Conservation (phyloP, 176 grass and related monocot species). For the Oryza brachyantha region DNA sequence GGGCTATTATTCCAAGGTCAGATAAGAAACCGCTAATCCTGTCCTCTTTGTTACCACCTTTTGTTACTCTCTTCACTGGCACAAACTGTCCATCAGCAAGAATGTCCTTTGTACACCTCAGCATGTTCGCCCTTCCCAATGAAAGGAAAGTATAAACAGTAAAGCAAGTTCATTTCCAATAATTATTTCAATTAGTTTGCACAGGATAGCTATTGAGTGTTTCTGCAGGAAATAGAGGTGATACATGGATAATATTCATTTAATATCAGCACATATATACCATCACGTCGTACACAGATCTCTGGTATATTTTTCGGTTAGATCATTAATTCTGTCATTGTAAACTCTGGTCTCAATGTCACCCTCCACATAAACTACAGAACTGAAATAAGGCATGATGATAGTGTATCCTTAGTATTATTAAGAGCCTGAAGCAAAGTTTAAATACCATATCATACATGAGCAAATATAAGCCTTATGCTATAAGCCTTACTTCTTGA, state of each 20-base stretch:
- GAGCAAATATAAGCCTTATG: background rate
- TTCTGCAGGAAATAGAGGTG: background rate
- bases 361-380: conserved; percentile 76
- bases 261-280: conserved; percentile 47
- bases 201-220: background rate
- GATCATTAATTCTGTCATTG: conserved; percentile 65
- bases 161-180: too few relatives aligned
- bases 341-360: conserved; percentile 86
- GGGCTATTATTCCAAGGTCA: conserved; percentile 99
- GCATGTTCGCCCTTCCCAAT: conserved; percentile 94
- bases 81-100: conserved; percentile 77
- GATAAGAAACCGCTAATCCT: conserved; percentile 84
- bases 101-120: conserved; percentile 79
- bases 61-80: conserved; percentile 88
- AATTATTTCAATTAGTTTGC: too few relatives aligned
- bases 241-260: background rate
- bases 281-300: conserved; percentile 64
- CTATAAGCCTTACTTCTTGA: conserved; percentile 62
- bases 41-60: conserved; percentile 78
- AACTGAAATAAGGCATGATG: conserved; percentile 40
- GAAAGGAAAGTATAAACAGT: background rate
- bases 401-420: conserved; percentile 4
- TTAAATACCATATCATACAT: conserved; percentile 7
- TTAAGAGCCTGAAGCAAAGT: conserved; percentile 4
- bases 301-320: conserved; percentile 66